Evolutionary conservation across 257 asterid species (phyloP).

Genomic region (Cynanchum wilfordii): DNA sequence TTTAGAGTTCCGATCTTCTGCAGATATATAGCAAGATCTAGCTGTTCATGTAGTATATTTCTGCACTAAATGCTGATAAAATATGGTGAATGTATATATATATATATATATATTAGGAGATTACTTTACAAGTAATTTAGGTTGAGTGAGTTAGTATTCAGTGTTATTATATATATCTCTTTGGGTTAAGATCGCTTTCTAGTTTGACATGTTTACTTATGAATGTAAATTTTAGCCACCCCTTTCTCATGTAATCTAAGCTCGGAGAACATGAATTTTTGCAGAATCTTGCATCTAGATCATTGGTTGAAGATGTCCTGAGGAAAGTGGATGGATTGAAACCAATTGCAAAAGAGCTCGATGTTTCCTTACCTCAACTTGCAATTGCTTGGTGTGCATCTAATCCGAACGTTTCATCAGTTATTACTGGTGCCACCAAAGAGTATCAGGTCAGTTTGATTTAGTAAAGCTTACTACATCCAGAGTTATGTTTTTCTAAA

Average conservation of each 20-base stretch:
- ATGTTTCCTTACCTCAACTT: slow-evolving; percentile 80
- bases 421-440: slow-evolving; percentile 96
- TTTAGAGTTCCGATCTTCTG: not conserved
- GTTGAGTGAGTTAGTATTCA: not conserved
- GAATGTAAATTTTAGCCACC: not conserved
- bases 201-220: not conserved
- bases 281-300: slow-evolving; percentile 89
- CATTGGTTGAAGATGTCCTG: slow-evolving; percentile 83
- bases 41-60: not conserved
- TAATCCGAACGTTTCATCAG: slow-evolving; percentile 91
- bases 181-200: not conserved
- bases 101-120: not conserved
- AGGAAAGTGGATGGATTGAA: slow-evolving; percentile 68
- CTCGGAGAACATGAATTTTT: slow-evolving; percentile 8
- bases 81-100: too few species aligned
- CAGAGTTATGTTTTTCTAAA: not conserved
- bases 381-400: slow-evolving; percentile 99
- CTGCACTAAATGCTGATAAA: not conserved
- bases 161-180: not conserved
- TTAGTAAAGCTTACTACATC: slow-evolving; percentile 5
- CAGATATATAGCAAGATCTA: not conserved
- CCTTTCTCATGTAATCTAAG: slow-evolving; percentile 6
- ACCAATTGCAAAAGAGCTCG: slow-evolving; percentile 88
- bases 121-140: not conserved
- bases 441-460: slow-evolving; percentile 63